Base-by-base conservation (phyloP, 257 asterid species). In the Leonotis leonurus region DNA sequence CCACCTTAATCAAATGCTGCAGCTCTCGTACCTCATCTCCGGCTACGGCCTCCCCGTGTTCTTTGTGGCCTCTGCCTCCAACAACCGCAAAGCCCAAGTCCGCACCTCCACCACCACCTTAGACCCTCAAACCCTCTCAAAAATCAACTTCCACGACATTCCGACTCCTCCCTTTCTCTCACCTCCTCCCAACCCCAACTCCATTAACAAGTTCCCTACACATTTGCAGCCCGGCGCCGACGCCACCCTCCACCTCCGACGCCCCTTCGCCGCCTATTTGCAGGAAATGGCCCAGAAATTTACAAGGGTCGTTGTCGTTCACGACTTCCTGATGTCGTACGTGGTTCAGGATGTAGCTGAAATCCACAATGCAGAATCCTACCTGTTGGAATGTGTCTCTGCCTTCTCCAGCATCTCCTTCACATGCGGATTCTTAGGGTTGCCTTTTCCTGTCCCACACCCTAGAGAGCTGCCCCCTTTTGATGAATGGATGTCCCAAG, bases 281-380 rank as follows among this genome's bases (percentile, higher is more conserved):
- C 64, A 4, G 0, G 65, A 43, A 0, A 17, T 78, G 17, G 71
- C 86, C 0, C 8, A 48, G 0, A 58, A 61, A 21, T 36, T 41
- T 52, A 68, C 39, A 16, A 67, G 80, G 36, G 72, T 82, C 13
- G 49, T 74, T 3, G 72, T 85, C 9, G 26, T 82, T 12, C 80
- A 82, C 18, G 94, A 85, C 46, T 20, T 60, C 5, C 5, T 66
- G 44, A 76, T 82, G 80, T 41, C 84, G 0, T 39, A 2, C 8
- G 78, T 74, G 20, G 85, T 82, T 22, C 89, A 80, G 43, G 94
- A 82, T 17, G 78, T 77, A n/a, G 26, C 29, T 9, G 50, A 66
- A 0, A 49, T 81, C 9, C 68, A 55, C 0, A 81, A 84, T 36
- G 89, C 84, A 0, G 95, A 84, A 40, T 80, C 87, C n/a, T 86